phyloP scores from a whole-genome alignment of 75 land plant species.

The Cupressus sempervirens region DNA sequence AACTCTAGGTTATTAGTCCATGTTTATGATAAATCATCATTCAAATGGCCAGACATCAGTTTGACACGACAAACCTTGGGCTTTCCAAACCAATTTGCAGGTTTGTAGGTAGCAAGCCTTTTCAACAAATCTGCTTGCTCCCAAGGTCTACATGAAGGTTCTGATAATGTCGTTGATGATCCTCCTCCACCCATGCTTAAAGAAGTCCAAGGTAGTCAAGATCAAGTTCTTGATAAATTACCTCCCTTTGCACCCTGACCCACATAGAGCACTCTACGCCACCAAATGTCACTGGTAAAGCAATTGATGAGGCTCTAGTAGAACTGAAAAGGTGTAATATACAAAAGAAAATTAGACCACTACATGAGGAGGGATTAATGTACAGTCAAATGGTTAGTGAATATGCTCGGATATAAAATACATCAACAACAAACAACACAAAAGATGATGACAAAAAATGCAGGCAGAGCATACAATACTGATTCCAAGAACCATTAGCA shows the following conservation, averaged over 20 bases:
- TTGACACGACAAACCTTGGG: constrained; percentile 55
- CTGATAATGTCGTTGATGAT: constrained; percentile 40
- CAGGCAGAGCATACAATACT: not conserved
- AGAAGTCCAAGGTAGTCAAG: constrained; percentile 40
- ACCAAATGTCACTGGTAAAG: constrained; percentile 43
- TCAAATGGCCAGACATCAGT: not conserved
- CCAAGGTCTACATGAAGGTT: constrained; percentile 88
- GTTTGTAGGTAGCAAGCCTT: constrained; percentile 85
- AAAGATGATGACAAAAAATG: not conserved
- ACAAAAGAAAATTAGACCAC: not conserved
- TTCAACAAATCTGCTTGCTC: constrained; percentile 86
- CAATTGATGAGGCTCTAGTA: constrained; percentile 81
- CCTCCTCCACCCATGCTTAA: constrained; percentile 58
- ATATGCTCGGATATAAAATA: not conserved
- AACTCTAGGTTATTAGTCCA: not conserved
- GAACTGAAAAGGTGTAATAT: constrained; percentile 47
- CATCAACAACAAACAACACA: not conserved
- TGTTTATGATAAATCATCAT: not conserved
- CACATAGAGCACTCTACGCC: constrained; percentile 45
- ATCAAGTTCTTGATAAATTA: constrained; percentile 41
- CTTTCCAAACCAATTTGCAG: constrained; percentile 76
- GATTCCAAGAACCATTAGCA: not conserved
- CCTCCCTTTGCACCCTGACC: constrained; percentile 57
- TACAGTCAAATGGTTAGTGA: not conserved
- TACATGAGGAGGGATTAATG: not conserved